Conservation (phyloP, 163 green algal genomes). For the Scenedesmus sp. region DNA sequence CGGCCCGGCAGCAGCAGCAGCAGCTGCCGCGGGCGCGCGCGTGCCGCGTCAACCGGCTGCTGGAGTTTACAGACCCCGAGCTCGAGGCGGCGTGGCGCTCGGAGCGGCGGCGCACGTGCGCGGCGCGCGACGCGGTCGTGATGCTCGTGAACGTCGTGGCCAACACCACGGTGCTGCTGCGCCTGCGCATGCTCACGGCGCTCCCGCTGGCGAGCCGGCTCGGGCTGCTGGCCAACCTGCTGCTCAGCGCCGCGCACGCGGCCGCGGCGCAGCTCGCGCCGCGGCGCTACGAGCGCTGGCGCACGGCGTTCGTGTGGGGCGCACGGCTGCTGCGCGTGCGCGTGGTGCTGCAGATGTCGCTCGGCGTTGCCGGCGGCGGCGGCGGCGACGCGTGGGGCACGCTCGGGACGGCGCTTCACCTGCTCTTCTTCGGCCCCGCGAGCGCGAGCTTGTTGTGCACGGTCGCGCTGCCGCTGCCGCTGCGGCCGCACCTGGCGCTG, state of each 20-base stretch:
- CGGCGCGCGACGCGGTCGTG: background rate
- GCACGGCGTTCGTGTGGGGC: background rate
- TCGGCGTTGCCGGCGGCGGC: background rate
- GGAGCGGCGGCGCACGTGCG: background rate
- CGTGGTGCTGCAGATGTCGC: background rate
- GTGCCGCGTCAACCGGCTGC: background rate
- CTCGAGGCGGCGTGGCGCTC: background rate
- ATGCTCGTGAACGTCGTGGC: background rate
- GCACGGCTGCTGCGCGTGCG: background rate
- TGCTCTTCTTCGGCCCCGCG: background rate
- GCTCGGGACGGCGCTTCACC: background rate
- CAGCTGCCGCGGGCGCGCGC: too few relatives aligned
- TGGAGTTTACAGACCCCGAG: background rate
- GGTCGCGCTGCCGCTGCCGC: background rate
- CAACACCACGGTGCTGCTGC: conserved; percentile 7
- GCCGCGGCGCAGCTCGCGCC: background rate
- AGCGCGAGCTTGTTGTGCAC: background rate
- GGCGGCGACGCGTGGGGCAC: background rate
- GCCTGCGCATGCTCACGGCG: background rate
- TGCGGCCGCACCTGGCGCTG: background rate
- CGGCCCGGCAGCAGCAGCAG: background rate
- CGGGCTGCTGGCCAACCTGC: background rate
- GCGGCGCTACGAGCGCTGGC: background rate
- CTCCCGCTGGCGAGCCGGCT: background rate
- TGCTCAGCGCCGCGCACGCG: background rate